These are phyloP conservation scores for Wickerhamiella kazuoi DNA, from an alignment of 805 yeast genomes.

Conservation along the genomic window DNA sequence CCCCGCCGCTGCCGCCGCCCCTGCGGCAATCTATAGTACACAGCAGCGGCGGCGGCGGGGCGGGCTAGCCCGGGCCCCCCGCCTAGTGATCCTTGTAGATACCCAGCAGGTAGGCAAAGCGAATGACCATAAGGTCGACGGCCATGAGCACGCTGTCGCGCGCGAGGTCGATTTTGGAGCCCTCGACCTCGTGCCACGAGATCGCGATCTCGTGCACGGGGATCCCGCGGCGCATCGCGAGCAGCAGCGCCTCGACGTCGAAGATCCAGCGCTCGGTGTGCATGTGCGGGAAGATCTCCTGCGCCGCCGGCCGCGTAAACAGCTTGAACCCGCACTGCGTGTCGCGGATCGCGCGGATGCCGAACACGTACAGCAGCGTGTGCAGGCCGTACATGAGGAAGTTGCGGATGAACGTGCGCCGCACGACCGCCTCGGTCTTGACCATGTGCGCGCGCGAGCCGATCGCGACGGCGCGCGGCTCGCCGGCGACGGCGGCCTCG, in stretches of 20 bases:
- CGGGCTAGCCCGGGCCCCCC: neutral
- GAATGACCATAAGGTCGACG: constrained; percentile 71
- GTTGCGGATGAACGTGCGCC: constrained; percentile 73
- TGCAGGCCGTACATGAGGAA: constrained; percentile 87
- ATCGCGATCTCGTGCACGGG: constrained; percentile 64
- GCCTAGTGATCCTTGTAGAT: constrained; percentile 30
- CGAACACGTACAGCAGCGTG: constrained; percentile 69
- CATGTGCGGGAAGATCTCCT: constrained; percentile 62
- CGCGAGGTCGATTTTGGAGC: constrained; percentile 85
- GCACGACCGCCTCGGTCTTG: constrained; percentile 88
- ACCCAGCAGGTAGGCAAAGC: constrained; percentile 76
- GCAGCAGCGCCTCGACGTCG: constrained; percentile 78
- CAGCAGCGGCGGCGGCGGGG: too few relatives aligned
- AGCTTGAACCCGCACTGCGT: constrained; percentile 97
- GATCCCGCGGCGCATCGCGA: constrained; percentile 56
- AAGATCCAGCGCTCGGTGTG: constrained; percentile 98
- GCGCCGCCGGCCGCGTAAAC: constrained; percentile 55
- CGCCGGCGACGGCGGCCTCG: constrained; percentile 23
- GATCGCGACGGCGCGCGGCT: constrained; percentile 46
- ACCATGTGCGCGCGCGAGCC: constrained; percentile 98
- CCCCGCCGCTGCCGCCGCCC: too few relatives aligned
- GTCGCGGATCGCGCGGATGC: constrained; percentile 70
- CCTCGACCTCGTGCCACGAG: constrained; percentile 94
- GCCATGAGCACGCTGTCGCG: constrained; percentile 88
- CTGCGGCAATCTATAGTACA: too few relatives aligned